phyloP scores from a whole-genome alignment of 2,329 filamentous ascomycete species.

The Pseudogymnoascus sp. region DNA sequence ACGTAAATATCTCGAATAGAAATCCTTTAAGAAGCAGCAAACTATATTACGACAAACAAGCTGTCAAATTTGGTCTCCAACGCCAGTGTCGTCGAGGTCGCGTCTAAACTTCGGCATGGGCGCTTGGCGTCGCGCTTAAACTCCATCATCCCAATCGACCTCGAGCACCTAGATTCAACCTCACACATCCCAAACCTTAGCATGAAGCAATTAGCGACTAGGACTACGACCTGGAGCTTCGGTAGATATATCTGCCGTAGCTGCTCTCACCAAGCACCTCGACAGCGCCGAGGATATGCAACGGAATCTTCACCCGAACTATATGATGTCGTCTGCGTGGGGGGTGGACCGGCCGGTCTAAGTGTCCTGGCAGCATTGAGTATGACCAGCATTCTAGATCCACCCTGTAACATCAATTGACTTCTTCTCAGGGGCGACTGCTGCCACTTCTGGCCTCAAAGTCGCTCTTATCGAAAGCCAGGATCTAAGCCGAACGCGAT shows the following conservation, averaged over 20 bases:
- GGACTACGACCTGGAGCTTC: constrained; percentile 16
- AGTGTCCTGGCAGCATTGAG: constrained; percentile 73
- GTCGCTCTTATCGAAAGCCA: constrained; percentile 88
- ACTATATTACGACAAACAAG: background rate
- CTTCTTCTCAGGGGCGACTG: constrained; percentile 58
- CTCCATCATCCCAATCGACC: background rate
- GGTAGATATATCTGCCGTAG: constrained; percentile 23
- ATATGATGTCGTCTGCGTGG: constrained; percentile 33
- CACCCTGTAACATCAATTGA: background rate
- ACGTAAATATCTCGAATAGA: background rate
- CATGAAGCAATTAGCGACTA: constrained; percentile 7
- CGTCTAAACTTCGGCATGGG: background rate
- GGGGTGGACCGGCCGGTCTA: constrained; percentile 54
- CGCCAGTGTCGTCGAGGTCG: background rate
- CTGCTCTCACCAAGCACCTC: constrained; percentile 24
- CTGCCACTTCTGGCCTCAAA: constrained; percentile 67
- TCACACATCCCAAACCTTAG: background rate
- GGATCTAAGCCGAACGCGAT: constrained; percentile 63
- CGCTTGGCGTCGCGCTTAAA: constrained; percentile 8
- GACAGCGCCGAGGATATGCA: constrained; percentile 23
- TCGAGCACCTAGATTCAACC: background rate
- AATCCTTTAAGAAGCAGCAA: background rate
- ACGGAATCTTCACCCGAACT: constrained; percentile 23
- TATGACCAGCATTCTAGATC: constrained; percentile 37
- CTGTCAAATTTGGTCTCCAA: background rate